Evolutionary conservation across 495 filamentous ascomycete genomes (phyloP).

Genomic region (Cercophora samala): DNA sequence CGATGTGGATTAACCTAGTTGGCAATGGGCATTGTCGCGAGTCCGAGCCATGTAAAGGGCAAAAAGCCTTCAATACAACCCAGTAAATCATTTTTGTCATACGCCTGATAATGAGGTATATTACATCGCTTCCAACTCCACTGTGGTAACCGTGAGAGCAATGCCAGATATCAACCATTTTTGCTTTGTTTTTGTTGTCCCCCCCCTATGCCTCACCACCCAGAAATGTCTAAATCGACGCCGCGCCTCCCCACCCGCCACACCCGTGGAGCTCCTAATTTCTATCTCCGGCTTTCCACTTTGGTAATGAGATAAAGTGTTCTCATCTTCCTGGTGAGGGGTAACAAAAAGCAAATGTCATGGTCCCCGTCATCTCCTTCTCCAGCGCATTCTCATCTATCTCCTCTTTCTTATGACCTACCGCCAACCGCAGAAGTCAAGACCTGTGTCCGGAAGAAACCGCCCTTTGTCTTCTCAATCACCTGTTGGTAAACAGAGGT

Average conservation of each 20-base stretch:
- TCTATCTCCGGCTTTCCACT: not conserved
- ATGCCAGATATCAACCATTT: not conserved
- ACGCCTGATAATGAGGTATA: constrained; percentile 5
- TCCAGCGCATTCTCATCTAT: not conserved
- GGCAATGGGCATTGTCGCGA: no score
- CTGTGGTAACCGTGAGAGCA: constrained; percentile 1
- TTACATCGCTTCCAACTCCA: constrained; percentile 7
- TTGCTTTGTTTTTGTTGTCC: not conserved
- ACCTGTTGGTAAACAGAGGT: constrained; percentile 98
- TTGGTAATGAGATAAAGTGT: not conserved
- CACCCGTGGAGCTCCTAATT: not conserved
- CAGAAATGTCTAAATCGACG: not conserved
- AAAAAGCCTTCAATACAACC: not conserved
- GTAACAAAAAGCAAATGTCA: not conserved
- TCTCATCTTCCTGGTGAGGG: not conserved
- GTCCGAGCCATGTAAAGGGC: no score
- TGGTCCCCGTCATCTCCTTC: constrained; percentile 2
- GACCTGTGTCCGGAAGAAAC: constrained; percentile 84
- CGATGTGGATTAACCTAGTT: no score
- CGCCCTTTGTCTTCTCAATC: constrained; percentile 93
- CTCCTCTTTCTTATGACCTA: constrained; percentile 19
- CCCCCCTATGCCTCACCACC: not conserved
- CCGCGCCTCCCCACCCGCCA: not conserved
- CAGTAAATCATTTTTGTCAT: constrained; percentile 2
- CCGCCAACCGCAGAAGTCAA: constrained; percentile 57